These are phyloP conservation scores for Sanghuangporus baumii DNA, from an alignment of 1,284 basidiomycete species.

Conservation along the genomic window DNA sequence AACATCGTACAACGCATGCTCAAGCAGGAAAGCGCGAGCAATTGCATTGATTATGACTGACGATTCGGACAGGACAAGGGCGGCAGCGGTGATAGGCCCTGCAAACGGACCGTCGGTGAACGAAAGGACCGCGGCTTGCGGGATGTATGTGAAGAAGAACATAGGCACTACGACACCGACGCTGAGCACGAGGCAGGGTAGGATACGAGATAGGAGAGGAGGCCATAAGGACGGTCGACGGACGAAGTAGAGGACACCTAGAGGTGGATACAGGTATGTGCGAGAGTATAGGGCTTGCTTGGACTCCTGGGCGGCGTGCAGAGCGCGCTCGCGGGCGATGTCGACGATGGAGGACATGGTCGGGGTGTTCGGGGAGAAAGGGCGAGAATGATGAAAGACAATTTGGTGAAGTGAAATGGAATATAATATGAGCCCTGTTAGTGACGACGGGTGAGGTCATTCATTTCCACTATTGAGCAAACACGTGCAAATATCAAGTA, in stretches of 20 bases:
- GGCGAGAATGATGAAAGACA: background rate
- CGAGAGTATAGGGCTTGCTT: constrained; percentile 13
- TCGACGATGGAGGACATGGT: constrained; percentile 12
- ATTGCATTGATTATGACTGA: constrained; percentile 39
- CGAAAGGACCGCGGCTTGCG: constrained; percentile 41
- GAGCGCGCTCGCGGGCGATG: constrained; percentile 5
- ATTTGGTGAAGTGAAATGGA: background rate
- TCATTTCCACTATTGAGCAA: background rate
- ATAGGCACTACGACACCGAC: constrained; percentile 28
- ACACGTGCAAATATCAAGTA: background rate
- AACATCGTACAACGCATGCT: constrained; percentile 39
- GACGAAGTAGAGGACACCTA: constrained; percentile 19
- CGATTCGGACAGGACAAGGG: constrained; percentile 33
- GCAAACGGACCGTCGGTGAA: constrained; percentile 39
- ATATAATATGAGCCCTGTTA: background rate
- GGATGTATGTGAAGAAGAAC: constrained; percentile 43
- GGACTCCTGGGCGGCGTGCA: constrained; percentile 4
- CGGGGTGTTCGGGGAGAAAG: too few species aligned
- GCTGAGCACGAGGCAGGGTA: constrained; percentile 18
- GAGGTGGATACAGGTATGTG: constrained; percentile 20
- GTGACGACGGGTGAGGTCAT: background rate
- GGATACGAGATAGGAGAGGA: constrained; percentile 16
- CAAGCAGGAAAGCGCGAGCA: constrained; percentile 41
- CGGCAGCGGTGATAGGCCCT: constrained; percentile 30
- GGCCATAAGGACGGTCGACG: constrained; percentile 18